Conservation (phyloP, 352 stramenopile genomes). For the Globisporangium heterothallicum region DNA sequence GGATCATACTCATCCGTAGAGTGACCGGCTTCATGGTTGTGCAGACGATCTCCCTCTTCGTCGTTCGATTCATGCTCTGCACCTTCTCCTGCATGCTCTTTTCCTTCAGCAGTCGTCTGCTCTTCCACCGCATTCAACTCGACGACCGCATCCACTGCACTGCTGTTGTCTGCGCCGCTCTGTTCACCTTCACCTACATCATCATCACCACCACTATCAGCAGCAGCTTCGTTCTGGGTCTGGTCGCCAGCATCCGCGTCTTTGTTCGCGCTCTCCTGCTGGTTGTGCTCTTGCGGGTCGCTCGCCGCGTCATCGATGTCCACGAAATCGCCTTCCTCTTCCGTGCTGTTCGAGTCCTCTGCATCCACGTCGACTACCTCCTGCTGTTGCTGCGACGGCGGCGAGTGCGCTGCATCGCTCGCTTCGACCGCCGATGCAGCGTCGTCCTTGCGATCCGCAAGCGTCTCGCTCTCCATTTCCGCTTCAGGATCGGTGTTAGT, state of each 20-base stretch:
- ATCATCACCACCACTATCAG: not conserved
- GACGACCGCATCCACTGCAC: not conserved
- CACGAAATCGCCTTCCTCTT: constrained; percentile 1
- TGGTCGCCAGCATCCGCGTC: not conserved
- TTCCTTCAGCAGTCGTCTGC: not conserved
- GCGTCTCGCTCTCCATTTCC: not conserved
- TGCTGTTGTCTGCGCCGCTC: not conserved
- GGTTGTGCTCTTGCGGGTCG: no score
- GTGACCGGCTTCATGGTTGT: constrained; percentile 8
- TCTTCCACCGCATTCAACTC: no score
- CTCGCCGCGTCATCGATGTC: no score
- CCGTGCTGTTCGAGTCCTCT: constrained; percentile 3
- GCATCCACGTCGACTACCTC: not conserved
- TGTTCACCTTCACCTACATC: not conserved
- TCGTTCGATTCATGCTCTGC: not conserved
- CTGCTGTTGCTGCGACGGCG: not conserved
- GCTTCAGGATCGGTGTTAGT: not conserved
- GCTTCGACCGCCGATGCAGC: no score
- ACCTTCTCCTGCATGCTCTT: not conserved
- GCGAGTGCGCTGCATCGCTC: not conserved
- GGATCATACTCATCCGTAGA: constrained; percentile 23
- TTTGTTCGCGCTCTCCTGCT: no score
- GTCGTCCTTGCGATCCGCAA: no score
- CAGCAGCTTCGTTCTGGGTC: not conserved
- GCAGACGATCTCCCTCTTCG: not conserved